Evolutionary conservation across 2,329 filamentous ascomycete genomes (phyloP).

Genomic region (Juglanconis oblonga): DNA sequence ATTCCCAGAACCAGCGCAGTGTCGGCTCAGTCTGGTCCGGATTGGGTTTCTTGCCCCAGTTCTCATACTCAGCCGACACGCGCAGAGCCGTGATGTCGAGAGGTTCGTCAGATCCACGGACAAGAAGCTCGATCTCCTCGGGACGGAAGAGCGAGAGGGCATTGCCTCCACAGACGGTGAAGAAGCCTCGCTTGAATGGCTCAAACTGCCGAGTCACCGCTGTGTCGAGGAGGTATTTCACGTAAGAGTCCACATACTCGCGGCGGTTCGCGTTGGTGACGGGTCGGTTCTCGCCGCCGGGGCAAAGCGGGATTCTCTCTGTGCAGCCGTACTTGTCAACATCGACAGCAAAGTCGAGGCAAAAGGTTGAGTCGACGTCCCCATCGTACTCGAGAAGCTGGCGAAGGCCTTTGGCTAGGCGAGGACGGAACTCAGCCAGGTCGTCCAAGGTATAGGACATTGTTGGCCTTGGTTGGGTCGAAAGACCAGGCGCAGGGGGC

Average conservation of each 20-base stretch:
- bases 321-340: conserved; percentile 72
- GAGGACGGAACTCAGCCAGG: conserved; percentile 76
- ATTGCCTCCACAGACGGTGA: conserved; percentile 85
- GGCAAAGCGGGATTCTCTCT: conserved; percentile 66
- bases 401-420: conserved; percentile 70
- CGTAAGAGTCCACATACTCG: conserved; percentile 84
- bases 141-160: conserved; percentile 83
- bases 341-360: conserved; percentile 76
- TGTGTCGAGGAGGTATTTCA: conserved; percentile 75
- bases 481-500: conserved; percentile 50
- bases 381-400: conserved; percentile 80
- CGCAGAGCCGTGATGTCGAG: conserved; percentile 75
- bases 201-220: conserved; percentile 81
- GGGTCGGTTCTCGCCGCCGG: conserved; percentile 67
- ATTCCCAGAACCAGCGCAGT: conserved; percentile 85
- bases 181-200: conserved; percentile 92
- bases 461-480: conserved; percentile 54
- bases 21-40: conserved; percentile 62
- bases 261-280: conserved; percentile 83
- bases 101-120: conserved; percentile 79
- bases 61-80: conserved; percentile 77
- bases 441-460: conserved; percentile 79
- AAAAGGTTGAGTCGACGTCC: conserved; percentile 77
- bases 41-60: conserved; percentile 59
- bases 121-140: conserved; percentile 85